Conservation (phyloP, 2,329 filamentous ascomycete genomes). For the Phaeosphaeriaceae sp. region DNA sequence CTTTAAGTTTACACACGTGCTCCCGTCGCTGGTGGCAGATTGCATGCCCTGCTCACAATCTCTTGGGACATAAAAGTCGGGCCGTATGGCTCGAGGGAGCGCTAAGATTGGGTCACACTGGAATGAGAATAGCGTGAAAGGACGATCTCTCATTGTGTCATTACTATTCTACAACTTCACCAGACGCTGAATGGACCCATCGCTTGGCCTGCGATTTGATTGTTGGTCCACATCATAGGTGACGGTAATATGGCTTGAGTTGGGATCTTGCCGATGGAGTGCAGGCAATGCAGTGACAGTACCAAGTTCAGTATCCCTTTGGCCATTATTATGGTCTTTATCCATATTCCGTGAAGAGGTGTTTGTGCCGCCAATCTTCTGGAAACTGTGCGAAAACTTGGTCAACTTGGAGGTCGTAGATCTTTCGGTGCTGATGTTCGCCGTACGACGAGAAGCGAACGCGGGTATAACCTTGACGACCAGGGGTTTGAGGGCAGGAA, state of each 20-base stretch:
- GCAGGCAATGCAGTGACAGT: background rate
- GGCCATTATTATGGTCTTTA: background rate
- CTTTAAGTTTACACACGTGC: background rate
- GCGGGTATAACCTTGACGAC: constrained; percentile 10
- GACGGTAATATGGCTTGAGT: background rate
- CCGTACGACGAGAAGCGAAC: constrained; percentile 1
- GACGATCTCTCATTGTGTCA: background rate
- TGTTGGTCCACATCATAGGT: background rate
- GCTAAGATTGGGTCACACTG: background rate
- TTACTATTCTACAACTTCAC: background rate
- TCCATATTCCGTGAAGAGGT: background rate
- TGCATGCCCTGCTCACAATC: background rate
- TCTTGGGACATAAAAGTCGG: too few relatives aligned
- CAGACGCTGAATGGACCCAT: background rate
- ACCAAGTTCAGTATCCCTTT: background rate
- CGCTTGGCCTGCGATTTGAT: background rate
- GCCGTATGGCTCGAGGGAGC: too few relatives aligned
- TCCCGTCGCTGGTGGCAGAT: background rate
- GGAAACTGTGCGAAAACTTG: background rate
- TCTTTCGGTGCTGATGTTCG: background rate
- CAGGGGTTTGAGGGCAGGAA: constrained; percentile 21
- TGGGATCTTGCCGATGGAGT: background rate
- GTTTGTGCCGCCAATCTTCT: background rate
- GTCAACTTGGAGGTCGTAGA: background rate
- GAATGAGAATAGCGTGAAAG: background rate